Evolutionary conservation across 108 stramenopile species (phyloP).

Genomic region (Ochromonas danica): DNA sequence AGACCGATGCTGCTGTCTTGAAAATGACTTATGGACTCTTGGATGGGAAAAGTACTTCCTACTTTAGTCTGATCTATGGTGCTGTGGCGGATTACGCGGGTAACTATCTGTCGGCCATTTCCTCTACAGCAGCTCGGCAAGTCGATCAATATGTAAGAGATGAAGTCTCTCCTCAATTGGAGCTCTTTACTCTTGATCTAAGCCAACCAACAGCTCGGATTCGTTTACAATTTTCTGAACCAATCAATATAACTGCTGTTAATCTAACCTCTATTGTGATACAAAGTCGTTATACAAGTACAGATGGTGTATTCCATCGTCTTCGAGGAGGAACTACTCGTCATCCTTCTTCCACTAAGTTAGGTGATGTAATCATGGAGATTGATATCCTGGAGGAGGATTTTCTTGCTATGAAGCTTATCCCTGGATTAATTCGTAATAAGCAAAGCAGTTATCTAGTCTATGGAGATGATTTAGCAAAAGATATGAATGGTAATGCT

Average conservation of each 20-base stretch:
- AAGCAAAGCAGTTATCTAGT: neutral
- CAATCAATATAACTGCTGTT: neutral
- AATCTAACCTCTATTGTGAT: neutral
- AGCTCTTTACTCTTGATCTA: neutral
- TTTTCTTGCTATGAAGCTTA: neutral
- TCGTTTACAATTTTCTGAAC: constrained; percentile 14
- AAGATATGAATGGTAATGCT: constrained; percentile 14
- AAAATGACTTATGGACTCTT: no score
- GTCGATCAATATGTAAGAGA: neutral
- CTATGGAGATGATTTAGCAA: neutral
- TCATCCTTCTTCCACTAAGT: neutral
- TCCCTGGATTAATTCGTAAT: neutral
- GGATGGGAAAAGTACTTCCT: neutral
- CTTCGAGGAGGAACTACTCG: neutral
- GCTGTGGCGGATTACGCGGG: neutral
- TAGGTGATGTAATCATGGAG: neutral
- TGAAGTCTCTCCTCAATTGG: neutral
- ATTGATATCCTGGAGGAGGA: neutral
- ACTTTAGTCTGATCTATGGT: neutral
- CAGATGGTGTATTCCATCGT: neutral
- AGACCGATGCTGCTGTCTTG: neutral
- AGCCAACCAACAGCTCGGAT: neutral
- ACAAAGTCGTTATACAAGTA: neutral
- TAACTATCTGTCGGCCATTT: neutral
- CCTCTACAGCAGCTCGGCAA: neutral